phyloP scores from a whole-genome alignment of 768 basidiomycete species.

The Dentipellis sp. region DNA sequence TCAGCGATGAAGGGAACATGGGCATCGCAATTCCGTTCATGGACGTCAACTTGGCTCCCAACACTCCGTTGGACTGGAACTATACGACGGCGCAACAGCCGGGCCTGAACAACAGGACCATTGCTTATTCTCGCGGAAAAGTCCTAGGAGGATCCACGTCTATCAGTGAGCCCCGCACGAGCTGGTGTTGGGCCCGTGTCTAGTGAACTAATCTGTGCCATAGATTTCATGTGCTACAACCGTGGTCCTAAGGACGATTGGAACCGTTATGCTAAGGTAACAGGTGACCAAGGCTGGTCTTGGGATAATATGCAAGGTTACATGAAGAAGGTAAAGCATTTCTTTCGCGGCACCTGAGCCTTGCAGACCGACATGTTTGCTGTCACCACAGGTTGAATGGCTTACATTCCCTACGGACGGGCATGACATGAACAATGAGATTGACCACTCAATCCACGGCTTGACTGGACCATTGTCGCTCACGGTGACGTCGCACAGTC shows the following conservation, averaged over 20 bases:
- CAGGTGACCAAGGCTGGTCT: conserved; percentile 13
- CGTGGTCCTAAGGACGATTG: conserved; percentile 13
- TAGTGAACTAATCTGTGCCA: not conserved
- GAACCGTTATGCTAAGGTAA: conserved; percentile 11
- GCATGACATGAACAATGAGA: conserved; percentile 16
- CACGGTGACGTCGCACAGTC: conserved; percentile 11
- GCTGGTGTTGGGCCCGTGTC: too few relatives aligned
- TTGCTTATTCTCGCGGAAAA: conserved; percentile 13
- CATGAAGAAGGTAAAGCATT: conserved; percentile 2
- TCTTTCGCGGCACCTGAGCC: not conserved
- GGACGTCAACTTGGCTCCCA: not conserved
- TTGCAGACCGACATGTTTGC: not conserved
- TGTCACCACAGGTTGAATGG: not conserved
- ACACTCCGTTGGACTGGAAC: conserved; percentile 13
- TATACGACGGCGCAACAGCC: conserved; percentile 13
- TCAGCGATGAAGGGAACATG: not conserved
- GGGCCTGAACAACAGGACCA: conserved; percentile 3
- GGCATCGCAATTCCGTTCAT: not conserved
- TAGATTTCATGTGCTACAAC: conserved; percentile 9
- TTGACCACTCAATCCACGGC: conserved; percentile 17
- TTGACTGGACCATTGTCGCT: conserved; percentile 13
- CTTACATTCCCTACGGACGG: conserved; percentile 1
- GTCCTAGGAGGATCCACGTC: conserved; percentile 12
- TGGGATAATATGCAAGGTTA: conserved; percentile 10
- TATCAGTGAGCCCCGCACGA: conserved; percentile 11